Conservation (phyloP, 2,329 filamentous ascomycete genomes). For the Pleomassaria siparia region DNA sequence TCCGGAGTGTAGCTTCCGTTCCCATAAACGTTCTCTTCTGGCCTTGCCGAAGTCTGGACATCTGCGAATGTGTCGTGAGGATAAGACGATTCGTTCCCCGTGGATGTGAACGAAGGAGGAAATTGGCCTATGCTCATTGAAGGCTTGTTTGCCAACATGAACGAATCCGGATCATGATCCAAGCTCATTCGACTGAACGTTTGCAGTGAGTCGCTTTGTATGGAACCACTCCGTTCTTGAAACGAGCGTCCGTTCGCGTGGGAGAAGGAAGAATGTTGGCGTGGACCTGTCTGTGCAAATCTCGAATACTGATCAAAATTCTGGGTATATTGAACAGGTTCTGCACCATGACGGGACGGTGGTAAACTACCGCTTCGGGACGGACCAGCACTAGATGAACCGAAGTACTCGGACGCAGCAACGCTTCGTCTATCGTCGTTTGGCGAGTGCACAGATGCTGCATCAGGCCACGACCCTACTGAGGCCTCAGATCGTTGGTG, state of each 20-base stretch:
- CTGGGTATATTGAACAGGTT: conserved; percentile 40
- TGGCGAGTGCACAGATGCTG: conserved; percentile 42
- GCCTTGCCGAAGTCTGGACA: conserved; percentile 18
- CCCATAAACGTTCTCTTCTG: conserved; percentile 21
- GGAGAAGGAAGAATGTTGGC: conserved; percentile 52
- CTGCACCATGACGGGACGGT: conserved; percentile 55
- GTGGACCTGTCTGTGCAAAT: conserved; percentile 43
- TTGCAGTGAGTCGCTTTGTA: conserved; percentile 42
- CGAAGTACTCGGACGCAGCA: conserved; percentile 48
- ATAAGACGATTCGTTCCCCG: conserved; percentile 23
- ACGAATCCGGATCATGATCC: conserved; percentile 36
- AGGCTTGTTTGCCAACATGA: conserved; percentile 33
- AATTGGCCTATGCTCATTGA: conserved; percentile 35
- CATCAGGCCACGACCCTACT: conserved; percentile 38
- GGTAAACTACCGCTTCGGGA: conserved; percentile 60
- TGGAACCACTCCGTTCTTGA: conserved; percentile 42
- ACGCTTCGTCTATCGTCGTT: conserved; percentile 46
- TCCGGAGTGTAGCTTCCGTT: conserved; percentile 40
- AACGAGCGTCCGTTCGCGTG: conserved; percentile 46
- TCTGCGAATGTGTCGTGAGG: conserved; percentile 29
- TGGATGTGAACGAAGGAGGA: conserved; percentile 22
- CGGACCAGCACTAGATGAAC: conserved; percentile 45
- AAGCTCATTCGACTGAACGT: conserved; percentile 38
- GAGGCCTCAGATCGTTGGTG: conserved; percentile 28
- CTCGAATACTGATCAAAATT: conserved; percentile 30